Conservation (phyloP, 2,329 filamentous ascomycete species). For the Colletotrichum coccodes region DNA sequence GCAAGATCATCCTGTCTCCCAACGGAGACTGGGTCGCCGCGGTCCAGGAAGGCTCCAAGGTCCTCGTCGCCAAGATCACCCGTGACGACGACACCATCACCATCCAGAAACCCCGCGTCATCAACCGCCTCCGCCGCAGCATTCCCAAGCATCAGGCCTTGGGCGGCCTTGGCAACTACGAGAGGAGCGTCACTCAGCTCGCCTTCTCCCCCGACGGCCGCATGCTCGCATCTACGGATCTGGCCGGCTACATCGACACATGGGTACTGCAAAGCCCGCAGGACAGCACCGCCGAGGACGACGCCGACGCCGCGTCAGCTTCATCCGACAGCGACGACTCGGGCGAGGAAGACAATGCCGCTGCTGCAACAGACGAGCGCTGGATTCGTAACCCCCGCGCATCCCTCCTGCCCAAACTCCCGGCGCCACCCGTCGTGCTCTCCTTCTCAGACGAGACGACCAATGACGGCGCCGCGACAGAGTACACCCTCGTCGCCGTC, state of each 20-base stretch:
- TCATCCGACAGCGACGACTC: conserved; percentile 39
- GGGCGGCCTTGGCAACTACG: conserved; percentile 79
- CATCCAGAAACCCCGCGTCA: conserved; percentile 49
- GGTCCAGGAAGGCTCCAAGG: conserved; percentile 68
- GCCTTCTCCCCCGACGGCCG: conserved; percentile 85
- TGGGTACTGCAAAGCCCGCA: conserved; percentile 74
- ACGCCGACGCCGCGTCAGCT: conserved; percentile 39
- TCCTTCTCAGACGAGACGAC: conserved; percentile 70
- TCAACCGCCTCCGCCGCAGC: conserved; percentile 63
- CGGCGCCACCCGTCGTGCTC: conserved; percentile 71
- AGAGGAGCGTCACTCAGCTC: conserved; percentile 77
- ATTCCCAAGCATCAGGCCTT: conserved; percentile 66
- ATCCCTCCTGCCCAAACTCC: conserved; percentile 75
- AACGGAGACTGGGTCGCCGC: conserved; percentile 76
- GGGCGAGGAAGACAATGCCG: conserved; percentile 48
- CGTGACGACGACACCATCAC: conserved; percentile 32
- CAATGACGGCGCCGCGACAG: conserved; percentile 37
- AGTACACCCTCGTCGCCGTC: conserved; percentile 63
- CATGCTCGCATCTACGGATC: conserved; percentile 81
- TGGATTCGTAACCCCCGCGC: conserved; percentile 83
- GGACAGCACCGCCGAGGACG: conserved; percentile 43
- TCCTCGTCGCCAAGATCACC: conserved; percentile 62
- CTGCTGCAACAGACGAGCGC: conserved; percentile 59
- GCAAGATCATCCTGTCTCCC: conserved; percentile 75
- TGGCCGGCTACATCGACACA: conserved; percentile 87